phyloP scores from a whole-genome alignment of 2,329 filamentous ascomycete genomes.

The Dryadomyces sulphureus region DNA sequence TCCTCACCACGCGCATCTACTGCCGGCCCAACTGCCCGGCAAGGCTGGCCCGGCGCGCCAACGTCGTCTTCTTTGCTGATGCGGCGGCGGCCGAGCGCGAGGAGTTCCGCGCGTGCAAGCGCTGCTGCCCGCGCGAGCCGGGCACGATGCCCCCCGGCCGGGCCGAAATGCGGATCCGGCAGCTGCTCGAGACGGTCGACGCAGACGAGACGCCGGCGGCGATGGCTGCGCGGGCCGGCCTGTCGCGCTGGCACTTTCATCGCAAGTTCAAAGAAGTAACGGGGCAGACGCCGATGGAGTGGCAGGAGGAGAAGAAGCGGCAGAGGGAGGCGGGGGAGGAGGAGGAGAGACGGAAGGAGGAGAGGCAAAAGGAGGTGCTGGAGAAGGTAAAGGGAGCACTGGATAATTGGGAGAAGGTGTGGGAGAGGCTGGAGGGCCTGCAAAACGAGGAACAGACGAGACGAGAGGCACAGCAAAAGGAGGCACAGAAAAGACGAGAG shows the following conservation, averaged over 20 bases:
- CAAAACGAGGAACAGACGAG: too few species aligned
- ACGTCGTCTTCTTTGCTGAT: slow-evolving; percentile 38
- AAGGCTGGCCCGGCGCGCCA: slow-evolving; percentile 44
- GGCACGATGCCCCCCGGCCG: slow-evolving; percentile 26
- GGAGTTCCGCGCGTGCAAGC: slow-evolving; percentile 42
- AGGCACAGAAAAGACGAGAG: too few species aligned
- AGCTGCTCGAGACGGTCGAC: slow-evolving; percentile 8
- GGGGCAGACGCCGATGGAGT: slow-evolving; percentile 29
- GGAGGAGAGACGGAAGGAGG: too few species aligned
- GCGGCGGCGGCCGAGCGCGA: slow-evolving; percentile 26
- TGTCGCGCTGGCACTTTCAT: slow-evolving; percentile 44
- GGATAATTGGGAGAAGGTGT: too few species aligned
- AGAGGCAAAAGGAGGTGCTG: too few species aligned
- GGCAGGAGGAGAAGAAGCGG: slow-evolving; percentile 9
- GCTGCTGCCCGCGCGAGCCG: slow-evolving; percentile 30
- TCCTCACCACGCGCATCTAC: slow-evolving; percentile 33
- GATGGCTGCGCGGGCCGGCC: slow-evolving; percentile 32
- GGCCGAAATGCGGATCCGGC: slow-evolving; percentile 26
- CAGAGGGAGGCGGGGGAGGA: background rate
- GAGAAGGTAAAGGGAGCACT: too few species aligned
- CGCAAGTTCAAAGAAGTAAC: slow-evolving; percentile 41
- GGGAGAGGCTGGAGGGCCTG: too few species aligned
- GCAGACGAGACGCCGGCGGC: slow-evolving; percentile 1
- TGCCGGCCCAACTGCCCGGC: slow-evolving; percentile 47
- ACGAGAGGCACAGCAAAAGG: too few species aligned